Percentiles rank a stretch among this genome's conserved stretches.
Conservation (phyloP, 1,284 basidiomycete species). For the Melampsora americana region DNA sequence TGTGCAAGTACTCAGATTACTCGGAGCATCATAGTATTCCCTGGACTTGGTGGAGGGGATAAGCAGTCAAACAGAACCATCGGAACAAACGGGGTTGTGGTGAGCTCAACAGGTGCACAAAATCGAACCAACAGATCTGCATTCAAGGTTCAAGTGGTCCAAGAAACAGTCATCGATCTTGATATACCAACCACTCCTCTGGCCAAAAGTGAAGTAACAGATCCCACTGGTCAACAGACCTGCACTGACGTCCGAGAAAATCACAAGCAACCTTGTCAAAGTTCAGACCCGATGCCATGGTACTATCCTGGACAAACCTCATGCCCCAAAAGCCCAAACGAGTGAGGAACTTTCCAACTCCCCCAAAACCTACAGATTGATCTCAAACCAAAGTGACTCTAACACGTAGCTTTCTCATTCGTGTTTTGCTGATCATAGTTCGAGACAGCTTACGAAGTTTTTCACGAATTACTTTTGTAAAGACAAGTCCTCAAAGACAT, state of each 20-base stretch:
- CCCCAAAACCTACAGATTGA: too few species aligned
- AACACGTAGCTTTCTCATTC: too few species aligned
- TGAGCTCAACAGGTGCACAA: slow-evolving; percentile 19
- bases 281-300: neutral
- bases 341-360: too few species aligned
- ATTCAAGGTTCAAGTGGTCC: slow-evolving; percentile 22
- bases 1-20: slow-evolving; percentile 13
- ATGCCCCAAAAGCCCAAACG: too few species aligned
- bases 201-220: slow-evolving; percentile 50
- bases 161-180: slow-evolving; percentile 39
- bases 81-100: slow-evolving; percentile 16
- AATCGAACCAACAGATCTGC: neutral
- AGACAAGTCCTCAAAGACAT: too few species aligned
- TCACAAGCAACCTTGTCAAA: neutral
- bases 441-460: too few species aligned
- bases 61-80: neutral
- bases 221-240: slow-evolving; percentile 46
- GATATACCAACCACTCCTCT: slow-evolving; percentile 25
- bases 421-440: too few species aligned
- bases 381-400: too few species aligned
- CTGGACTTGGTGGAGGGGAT: slow-evolving; percentile 5
- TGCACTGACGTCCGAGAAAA: neutral
- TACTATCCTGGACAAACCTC: neutral
- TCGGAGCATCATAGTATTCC: slow-evolving; percentile 25
- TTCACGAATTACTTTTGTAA: too few species aligned